A percentile compares a stretch with the other conserved stretches of the same genome.
Evolutionary conservation across 2,329 filamentous ascomycete species (phyloP).

Genomic region (Diaporthe sp.): DNA sequence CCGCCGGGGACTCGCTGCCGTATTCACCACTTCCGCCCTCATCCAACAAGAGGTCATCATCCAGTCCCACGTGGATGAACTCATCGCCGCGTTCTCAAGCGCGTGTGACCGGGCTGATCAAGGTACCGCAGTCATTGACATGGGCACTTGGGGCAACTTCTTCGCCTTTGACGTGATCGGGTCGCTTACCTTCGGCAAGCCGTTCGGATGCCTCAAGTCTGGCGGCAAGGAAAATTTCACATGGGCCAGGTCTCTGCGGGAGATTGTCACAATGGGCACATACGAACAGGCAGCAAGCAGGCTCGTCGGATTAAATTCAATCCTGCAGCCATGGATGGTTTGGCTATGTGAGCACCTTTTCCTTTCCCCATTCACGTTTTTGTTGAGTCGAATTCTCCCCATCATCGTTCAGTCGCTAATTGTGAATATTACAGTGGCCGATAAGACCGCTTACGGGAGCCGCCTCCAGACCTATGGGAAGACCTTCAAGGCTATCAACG

Average conservation of each 20-base stretch:
- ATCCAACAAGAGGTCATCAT: constrained; percentile 16
- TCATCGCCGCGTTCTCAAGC: not conserved
- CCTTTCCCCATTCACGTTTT: accelerated
- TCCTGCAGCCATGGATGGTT: not conserved
- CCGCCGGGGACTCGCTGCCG: constrained; percentile 10
- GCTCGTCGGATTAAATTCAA: not conserved
- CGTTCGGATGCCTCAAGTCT: not conserved
- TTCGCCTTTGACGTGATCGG: constrained; percentile 21
- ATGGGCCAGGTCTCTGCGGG: not conserved
- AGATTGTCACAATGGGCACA: constrained; percentile 7
- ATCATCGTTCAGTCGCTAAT: not conserved
- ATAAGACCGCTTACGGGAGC: not conserved
- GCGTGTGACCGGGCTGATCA: not conserved
- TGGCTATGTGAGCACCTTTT: not conserved
- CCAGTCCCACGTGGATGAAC: constrained; percentile 25
- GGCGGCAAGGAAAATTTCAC: not conserved
- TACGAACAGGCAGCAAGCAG: constrained; percentile 21
- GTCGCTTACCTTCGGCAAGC: constrained; percentile 1
- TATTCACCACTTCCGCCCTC: constrained; percentile 18
- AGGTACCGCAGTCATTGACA: not conserved
- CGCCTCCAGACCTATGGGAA: not conserved
- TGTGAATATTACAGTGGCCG: not conserved
- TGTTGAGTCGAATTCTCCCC: accelerated
- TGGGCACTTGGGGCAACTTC: constrained; percentile 6
- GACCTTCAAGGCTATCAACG: not conserved